Base-by-base conservation (phyloP, 23 red algal species). In the Gracilariopsis chorda region DNA sequence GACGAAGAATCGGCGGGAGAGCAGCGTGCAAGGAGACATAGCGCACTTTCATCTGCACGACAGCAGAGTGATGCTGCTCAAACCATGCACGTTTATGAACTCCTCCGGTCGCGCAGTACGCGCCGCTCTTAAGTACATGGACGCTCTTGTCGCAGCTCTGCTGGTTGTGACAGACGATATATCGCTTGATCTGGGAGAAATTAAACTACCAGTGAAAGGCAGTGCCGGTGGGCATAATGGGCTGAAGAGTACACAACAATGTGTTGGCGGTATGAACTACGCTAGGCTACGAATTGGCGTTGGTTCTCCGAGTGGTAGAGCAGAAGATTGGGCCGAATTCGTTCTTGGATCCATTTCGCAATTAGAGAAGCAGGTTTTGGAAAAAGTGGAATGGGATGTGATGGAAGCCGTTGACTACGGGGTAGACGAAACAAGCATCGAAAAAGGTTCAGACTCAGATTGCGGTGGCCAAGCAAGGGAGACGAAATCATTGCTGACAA, bases 81-180 rank as follows among this genome's bases (percentile, higher is more conserved):
- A 92, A 37, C 94, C 94, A 27, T 77, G 71, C 24, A 96, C 94
- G 6, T 96, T 92, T 60, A 96, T 96, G 94, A 96, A 96, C 71
- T 47, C 32, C 2, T 84, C 72, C 35, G 94, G 94, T 48, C 32
- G 49, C 4, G 83, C 94, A 2, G 59, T 96, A 1, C 58, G 78
- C 2, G 77, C 82, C 17, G 19, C 88, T n/a, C 25, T 96, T 76
- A 40, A 58, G 56, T 60, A 85, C 49, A 53, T 42, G n/a, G 52
- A 78, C 16, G 48, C 72, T 17, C 77, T 77, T 3, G 12, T 7
- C 36, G 3, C 39, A 20, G 81, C 63, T 43, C 51, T 96, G 51
- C 33, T 94, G 21, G 94, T 96, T 43, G 51, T 96, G 4, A 68
- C 73, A 20, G 94, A 96, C 44, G 94, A 96, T 39, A 77, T 92